Conservation (phyloP, 192 early-diverging fungal genomes). For the Coemansia sp. region DNA sequence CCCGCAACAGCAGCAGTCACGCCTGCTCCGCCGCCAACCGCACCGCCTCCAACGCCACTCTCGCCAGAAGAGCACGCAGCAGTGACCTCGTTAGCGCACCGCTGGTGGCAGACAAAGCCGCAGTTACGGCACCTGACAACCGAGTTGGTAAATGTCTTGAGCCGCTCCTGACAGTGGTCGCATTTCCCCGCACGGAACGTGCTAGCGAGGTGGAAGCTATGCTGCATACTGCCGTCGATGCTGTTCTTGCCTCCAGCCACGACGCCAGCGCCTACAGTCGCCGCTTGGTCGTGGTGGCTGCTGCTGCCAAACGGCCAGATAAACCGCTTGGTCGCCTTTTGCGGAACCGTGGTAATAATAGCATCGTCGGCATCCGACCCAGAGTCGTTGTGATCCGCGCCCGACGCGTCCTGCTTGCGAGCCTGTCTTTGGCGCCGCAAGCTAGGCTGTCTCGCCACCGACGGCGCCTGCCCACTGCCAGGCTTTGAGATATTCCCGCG, state of each 20-base stretch:
- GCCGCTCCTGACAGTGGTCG: conserved; percentile 52
- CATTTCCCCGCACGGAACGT: conserved; percentile 50
- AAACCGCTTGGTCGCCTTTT: conserved; percentile 56
- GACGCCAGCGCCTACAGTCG: neutral
- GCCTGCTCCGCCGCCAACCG: neutral
- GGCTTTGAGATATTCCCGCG: neutral
- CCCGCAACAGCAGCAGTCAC: conserved; percentile 1
- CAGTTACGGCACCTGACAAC: conserved; percentile 51
- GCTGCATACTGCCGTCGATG: conserved; percentile 16
- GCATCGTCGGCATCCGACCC: conserved; percentile 52
- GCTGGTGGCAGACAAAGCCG: conserved; percentile 57
- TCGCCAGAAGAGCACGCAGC: conserved; percentile 29
- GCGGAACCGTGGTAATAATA: conserved; percentile 50
- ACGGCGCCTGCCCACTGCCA: neutral
- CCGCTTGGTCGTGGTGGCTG: conserved; percentile 9
- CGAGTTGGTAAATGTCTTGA: conserved; percentile 46
- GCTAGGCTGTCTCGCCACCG: conserved; percentile 29
- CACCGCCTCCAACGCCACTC: neutral
- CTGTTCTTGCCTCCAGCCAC: conserved; percentile 14
- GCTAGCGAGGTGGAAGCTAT: conserved; percentile 49
- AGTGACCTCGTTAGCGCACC: conserved; percentile 43
- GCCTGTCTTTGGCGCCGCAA: conserved; percentile 36
- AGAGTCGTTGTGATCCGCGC: conserved; percentile 32
- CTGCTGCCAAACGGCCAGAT: conserved; percentile 54
- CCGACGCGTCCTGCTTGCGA: conserved; percentile 20